Base-by-base conservation (phyloP, 306 rosid species). In the Vigna mungo region DNA sequence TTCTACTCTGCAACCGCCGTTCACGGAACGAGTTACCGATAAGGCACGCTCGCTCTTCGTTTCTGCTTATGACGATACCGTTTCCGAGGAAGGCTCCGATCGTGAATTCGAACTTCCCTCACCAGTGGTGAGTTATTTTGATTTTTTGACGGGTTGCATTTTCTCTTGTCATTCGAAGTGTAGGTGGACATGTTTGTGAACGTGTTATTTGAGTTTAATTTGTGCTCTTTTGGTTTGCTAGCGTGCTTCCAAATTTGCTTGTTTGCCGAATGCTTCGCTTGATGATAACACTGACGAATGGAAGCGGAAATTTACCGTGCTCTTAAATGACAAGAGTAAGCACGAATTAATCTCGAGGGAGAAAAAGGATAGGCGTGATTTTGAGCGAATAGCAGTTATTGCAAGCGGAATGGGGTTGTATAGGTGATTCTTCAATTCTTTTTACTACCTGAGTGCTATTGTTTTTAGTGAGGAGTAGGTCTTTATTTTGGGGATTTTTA, bases 371-470 rank as follows among this genome's bases (percentile, higher is more conserved):
- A 86, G 97, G 78, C 90, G 86, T 77, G 93, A 88, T 75, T 95
- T 90, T 74, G 97, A 89, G 6, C 81, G 86, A 58, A 86, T 92
- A 72, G 89, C 99, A 11, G 80, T 73, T 67, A 81, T 88, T 80
- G 97, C 97, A 15, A 88, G 77, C 80, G 84, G 87, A 80, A 88
- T 95, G 97, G 97, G 99, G 17, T 79, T 95, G 74, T 81, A 87
- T 80, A 89, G 97, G 99, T 95, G 72, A 72, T 5, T 30, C 78
- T 76, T 65, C 21, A 55, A 13, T 74, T 65, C 9, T 55, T 73
- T 72, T 34, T 30, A 0, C 46, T 1, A 5, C 59, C 64, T 9
- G 13, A 56, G 1, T 74, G 36, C 36, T 52, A 37, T 6, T 66
- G 55, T 67, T 44, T 64, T 79, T 13, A 18, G 81, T 52, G 14